These are phyloP conservation scores for Thecaphora frezii DNA, from an alignment of 1,284 basidiomycete genomes.

Conservation along the genomic window DNA sequence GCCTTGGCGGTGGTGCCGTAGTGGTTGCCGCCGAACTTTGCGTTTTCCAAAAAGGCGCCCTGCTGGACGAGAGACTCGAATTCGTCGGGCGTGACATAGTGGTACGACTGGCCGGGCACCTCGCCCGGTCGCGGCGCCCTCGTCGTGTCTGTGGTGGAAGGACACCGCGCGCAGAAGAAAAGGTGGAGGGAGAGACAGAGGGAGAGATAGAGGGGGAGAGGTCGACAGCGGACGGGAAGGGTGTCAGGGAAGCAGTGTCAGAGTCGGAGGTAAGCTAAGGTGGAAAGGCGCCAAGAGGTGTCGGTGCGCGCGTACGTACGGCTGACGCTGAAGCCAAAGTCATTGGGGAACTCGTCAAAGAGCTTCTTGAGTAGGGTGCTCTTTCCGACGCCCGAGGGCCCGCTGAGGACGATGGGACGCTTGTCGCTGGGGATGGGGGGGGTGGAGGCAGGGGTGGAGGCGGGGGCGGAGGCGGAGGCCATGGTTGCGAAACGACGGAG, in stretches of 20 bases:
- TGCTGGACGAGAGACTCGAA: conserved; percentile 64
- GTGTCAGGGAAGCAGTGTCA: too few relatives aligned
- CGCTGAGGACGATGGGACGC: conserved; percentile 73
- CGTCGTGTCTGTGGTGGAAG: conserved; percentile 75
- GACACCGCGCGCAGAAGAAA: background rate
- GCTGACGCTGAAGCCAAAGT: conserved; percentile 87
- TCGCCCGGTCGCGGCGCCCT: conserved; percentile 82
- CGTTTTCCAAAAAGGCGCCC: conserved; percentile 68
- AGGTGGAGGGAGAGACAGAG: conserved; percentile 18
- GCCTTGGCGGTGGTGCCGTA: conserved; percentile 84
- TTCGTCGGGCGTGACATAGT: conserved; percentile 64
- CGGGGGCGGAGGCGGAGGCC: too few relatives aligned
- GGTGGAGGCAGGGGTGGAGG: conserved; percentile 17
- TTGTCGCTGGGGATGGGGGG: conserved; percentile 27
- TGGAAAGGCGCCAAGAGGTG: too few relatives aligned
- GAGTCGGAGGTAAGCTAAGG: too few relatives aligned
- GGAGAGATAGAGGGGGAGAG: conserved; percentile 15
- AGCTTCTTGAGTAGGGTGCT: conserved; percentile 84
- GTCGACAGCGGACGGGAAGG: too few relatives aligned
- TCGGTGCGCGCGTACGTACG: conserved; percentile 66
- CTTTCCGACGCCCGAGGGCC: conserved; percentile 90
- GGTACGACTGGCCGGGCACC: conserved; percentile 69
- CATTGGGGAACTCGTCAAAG: conserved; percentile 77
- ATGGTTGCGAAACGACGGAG: background rate
- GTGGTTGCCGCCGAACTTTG: conserved; percentile 83